Evolutionary conservation across 805 yeast species (phyloP).

Genomic region (Candida loeiensis): DNA sequence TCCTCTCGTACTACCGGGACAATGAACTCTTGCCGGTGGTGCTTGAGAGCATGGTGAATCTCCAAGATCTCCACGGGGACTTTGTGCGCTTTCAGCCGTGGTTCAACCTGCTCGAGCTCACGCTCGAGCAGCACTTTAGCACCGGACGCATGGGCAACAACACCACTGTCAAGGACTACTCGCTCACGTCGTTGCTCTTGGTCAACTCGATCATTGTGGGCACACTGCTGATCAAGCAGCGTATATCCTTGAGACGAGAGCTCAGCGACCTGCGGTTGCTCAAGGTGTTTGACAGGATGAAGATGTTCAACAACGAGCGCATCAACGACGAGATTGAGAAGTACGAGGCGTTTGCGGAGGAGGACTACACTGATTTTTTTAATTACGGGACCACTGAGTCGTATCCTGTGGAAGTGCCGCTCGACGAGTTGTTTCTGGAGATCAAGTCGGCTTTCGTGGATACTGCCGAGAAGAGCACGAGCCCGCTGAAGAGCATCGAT

Average conservation of each 20-base stretch:
- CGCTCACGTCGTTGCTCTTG: conserved; percentile 34
- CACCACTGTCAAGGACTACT: conserved; percentile 28
- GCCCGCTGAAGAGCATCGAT: neutral
- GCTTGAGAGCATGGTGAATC: conserved; percentile 28
- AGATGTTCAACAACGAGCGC: conserved; percentile 26
- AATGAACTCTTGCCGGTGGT: conserved; percentile 23
- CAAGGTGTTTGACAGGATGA: conserved; percentile 35
- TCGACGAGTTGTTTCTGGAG: conserved; percentile 13
- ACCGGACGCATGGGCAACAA: conserved; percentile 16
- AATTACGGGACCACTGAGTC: conserved; percentile 8
- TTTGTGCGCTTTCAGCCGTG: conserved; percentile 39
- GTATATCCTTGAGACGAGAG: conserved; percentile 34
- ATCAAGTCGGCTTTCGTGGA: conserved; percentile 9
- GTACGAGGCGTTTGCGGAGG: conserved; percentile 38
- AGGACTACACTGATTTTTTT: conserved; percentile 30
- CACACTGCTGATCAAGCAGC: conserved; percentile 22
- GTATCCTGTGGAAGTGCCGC: conserved; percentile 4
- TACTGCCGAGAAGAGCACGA: neutral
- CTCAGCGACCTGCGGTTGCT: conserved; percentile 33
- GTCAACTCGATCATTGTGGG: conserved; percentile 32
- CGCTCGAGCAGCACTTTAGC: conserved; percentile 29
- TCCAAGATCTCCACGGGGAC: conserved; percentile 37
- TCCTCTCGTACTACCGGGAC: conserved; percentile 27
- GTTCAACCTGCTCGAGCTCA: conserved; percentile 35
- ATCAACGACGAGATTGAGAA: conserved; percentile 36